Conservation (phyloP, 805 yeast species). For the Kodamaea leandrae region DNA sequence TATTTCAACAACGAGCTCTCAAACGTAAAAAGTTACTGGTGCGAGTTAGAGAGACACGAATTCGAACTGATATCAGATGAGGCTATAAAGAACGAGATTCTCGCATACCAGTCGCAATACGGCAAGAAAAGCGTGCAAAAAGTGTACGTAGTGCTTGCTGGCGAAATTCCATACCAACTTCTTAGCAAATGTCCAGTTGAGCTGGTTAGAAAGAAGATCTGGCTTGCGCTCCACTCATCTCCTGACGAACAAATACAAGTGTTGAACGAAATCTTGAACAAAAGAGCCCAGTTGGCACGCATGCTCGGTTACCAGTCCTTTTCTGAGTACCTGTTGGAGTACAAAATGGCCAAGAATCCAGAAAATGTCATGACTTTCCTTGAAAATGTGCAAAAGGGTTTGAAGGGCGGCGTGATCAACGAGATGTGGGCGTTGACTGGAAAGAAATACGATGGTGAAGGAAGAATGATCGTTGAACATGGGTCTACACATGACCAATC, state of each 20-base stretch:
- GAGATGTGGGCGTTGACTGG: not conserved
- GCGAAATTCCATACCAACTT: conserved; percentile 62
- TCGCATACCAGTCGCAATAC: conserved; percentile 24
- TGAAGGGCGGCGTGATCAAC: not conserved
- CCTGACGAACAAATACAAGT: conserved; percentile 57
- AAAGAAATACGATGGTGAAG: not conserved
- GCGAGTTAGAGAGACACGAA: conserved; percentile 31
- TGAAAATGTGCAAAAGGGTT: conserved; percentile 49
- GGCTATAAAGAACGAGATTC: conserved; percentile 25
- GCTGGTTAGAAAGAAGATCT: conserved; percentile 59
- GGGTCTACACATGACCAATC: no score
- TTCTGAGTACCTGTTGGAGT: conserved; percentile 78
- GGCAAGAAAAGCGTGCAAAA: conserved; percentile 12
- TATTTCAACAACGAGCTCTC: conserved; percentile 58
- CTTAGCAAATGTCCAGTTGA: conserved; percentile 57
- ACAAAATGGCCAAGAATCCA: conserved; percentile 86
- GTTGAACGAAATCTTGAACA: conserved; percentile 57
- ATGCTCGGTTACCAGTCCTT: conserved; percentile 69
- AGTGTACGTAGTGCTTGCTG: conserved; percentile 42
- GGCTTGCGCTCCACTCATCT: conserved; percentile 73
- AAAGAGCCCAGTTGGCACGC: conserved; percentile 68
- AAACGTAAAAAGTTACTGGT: conserved; percentile 33
- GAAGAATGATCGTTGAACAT: no score
- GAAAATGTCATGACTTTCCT: conserved; percentile 72
- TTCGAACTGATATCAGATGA: conserved; percentile 25